phyloP scores from a whole-genome alignment of 2,329 filamentous ascomycete genomes.

The Colletotrichum siamense region DNA sequence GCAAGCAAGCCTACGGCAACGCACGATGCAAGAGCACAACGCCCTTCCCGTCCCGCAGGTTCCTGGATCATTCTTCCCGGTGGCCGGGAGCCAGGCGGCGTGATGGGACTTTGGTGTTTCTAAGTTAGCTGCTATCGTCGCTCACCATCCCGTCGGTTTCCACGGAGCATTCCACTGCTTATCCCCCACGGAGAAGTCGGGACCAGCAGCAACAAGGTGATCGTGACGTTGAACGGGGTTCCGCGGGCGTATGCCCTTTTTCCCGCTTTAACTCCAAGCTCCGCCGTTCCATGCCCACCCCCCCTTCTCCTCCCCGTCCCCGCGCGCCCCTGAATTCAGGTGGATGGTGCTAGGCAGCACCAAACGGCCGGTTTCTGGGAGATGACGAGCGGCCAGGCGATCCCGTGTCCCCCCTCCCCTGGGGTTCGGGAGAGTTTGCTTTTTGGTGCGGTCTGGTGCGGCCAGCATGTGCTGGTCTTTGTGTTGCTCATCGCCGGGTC shows the following conservation, averaged over 20 bases:
- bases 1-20: neutral
- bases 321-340: neutral
- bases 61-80: neutral
- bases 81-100: neutral
- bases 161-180: neutral
- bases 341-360: neutral
- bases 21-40: neutral
- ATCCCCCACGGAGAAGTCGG: neutral
- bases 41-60: neutral
- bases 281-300: neutral
- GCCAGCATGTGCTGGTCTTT: neutral
- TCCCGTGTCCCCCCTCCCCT: neutral
- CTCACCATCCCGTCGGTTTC: neutral
- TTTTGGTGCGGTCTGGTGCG: neutral
- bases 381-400: neutral
- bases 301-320: neutral
- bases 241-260: neutral
- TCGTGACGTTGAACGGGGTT: neutral
- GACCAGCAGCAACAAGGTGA: neutral
- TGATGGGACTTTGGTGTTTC: neutral
- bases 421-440: neutral
- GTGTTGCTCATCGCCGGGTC: neutral
- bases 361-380: neutral
- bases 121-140: neutral
- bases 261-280: neutral